Conservation (phyloP, 139 green algal species). For the Raphidocelis subcapitata region DNA sequence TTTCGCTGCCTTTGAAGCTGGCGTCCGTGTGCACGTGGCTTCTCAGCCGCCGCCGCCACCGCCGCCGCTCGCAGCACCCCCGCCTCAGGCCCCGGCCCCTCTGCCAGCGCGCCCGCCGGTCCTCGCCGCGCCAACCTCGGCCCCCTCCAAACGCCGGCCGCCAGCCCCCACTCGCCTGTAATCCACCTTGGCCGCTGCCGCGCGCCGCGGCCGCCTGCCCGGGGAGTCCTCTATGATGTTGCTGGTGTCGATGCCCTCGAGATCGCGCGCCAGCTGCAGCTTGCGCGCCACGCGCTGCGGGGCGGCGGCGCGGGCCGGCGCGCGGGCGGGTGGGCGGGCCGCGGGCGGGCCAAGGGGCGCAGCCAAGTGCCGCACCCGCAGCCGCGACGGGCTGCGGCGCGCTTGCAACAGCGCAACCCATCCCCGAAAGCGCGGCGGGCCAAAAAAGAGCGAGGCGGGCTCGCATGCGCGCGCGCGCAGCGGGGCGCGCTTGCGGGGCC, state of each 20-base stretch:
- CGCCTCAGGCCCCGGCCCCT: neutral
- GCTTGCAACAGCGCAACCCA: no score
- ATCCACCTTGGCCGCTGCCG: slow-evolving; percentile 17
- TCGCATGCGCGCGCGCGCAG: no score
- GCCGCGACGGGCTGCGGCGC: no score
- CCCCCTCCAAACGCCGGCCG: neutral
- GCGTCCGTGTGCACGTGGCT: neutral
- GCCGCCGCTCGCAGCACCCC: neutral
- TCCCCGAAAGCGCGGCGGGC: no score
- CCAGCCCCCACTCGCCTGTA: slow-evolving; percentile 13
- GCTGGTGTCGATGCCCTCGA: slow-evolving; percentile 38
- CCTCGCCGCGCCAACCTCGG: no score
- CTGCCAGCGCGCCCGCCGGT: no score
- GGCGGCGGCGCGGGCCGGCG: neutral
- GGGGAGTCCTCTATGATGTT: slow-evolving; percentile 28
- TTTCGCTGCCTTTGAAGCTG: neutral
- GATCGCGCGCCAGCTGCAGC: slow-evolving; percentile 24
- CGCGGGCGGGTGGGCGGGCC: no score
- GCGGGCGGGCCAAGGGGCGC: no score
- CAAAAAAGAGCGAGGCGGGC: no score
- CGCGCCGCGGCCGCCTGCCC: neutral
- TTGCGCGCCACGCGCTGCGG: slow-evolving; percentile 8
- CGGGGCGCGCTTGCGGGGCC: no score
- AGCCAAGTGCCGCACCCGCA: no score
- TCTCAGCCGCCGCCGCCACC: neutral